Evolutionary conservation across 73 alveolate species (phyloP).

Genomic region (Stentor roeselii): DNA sequence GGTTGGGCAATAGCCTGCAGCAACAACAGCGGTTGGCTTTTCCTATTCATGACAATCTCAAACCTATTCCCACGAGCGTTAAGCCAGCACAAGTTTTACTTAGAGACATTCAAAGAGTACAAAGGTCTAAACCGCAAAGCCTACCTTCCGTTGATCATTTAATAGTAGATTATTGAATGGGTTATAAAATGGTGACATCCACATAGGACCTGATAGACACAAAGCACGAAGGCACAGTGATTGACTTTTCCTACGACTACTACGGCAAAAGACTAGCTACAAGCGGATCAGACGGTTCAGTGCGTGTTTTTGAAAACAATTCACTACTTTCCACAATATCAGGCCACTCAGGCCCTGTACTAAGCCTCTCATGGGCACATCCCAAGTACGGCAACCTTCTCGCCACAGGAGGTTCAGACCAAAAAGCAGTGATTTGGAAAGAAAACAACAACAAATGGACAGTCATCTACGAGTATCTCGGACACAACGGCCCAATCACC

Average conservation of each 20-base stretch:
- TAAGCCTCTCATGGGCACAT: constrained; percentile 63
- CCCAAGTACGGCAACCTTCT: constrained; percentile 61
- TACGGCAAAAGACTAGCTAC: constrained; percentile 63
- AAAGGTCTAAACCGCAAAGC: constrained; percentile 1
- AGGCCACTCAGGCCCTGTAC: constrained; percentile 51
- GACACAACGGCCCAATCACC: constrained; percentile 34
- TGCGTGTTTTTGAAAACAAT: constrained; percentile 32
- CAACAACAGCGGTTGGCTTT: neutral
- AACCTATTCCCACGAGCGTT: neutral
- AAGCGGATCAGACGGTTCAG: constrained; percentile 49
- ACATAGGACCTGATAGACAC: neutral
- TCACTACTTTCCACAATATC: neutral
- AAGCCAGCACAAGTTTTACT: constrained; percentile 20
- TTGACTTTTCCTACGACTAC: constrained; percentile 55
- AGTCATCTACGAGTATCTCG: constrained; percentile 5
- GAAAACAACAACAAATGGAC: constrained; percentile 32
- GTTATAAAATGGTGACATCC: neutral
- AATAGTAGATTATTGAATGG: no score
- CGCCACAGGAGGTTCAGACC: constrained; percentile 71
- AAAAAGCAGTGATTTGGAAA: constrained; percentile 47
- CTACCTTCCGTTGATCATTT: constrained; percentile 3
- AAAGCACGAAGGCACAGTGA: constrained; percentile 42
- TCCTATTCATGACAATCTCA: neutral
- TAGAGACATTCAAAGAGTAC: constrained; percentile 19
- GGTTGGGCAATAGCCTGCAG: constrained; percentile 21